Conservation (phyloP, 2,329 filamentous ascomycete genomes). For the Aspergillus melleus region DNA sequence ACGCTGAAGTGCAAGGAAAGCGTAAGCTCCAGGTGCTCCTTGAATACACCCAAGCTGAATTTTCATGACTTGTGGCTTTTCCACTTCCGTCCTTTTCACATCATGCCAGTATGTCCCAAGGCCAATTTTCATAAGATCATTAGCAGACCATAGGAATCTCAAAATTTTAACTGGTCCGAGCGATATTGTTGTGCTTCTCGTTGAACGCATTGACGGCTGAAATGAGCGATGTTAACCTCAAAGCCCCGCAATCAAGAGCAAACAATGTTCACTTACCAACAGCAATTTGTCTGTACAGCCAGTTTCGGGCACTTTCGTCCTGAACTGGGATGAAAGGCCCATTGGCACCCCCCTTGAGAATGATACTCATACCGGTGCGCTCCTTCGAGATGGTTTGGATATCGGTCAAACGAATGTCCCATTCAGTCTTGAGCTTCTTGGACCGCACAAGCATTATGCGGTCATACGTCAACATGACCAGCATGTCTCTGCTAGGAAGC, state of each 20-base stretch:
- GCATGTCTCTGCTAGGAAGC: conserved; percentile 81
- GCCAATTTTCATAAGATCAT: neutral
- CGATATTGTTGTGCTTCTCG: conserved; percentile 58
- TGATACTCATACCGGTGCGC: conserved; percentile 86
- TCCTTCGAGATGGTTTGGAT: conserved; percentile 97
- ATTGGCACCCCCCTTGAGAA: conserved; percentile 84
- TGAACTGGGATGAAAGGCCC: conserved; percentile 92
- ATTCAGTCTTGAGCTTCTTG: conserved; percentile 82
- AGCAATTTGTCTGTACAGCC: conserved; percentile 66
- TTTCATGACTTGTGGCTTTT: neutral
- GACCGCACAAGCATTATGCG: conserved; percentile 89
- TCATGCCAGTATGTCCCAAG: neutral
- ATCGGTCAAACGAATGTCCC: conserved; percentile 95
- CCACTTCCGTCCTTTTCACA: neutral
- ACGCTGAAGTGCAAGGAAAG: neutral
- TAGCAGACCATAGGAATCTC: neutral
- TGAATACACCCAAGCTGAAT: neutral
- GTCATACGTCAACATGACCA: conserved; percentile 83
- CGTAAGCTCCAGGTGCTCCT: neutral
- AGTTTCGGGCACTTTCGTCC: conserved; percentile 75
- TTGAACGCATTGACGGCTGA: conserved; percentile 66
- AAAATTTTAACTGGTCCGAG: neutral
- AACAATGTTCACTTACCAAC: conserved; percentile 44
- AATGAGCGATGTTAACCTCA: conserved; percentile 13
- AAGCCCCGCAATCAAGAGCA: neutral